Conservation (phyloP, 345 rosid species). For the Triadica sebifera region DNA sequence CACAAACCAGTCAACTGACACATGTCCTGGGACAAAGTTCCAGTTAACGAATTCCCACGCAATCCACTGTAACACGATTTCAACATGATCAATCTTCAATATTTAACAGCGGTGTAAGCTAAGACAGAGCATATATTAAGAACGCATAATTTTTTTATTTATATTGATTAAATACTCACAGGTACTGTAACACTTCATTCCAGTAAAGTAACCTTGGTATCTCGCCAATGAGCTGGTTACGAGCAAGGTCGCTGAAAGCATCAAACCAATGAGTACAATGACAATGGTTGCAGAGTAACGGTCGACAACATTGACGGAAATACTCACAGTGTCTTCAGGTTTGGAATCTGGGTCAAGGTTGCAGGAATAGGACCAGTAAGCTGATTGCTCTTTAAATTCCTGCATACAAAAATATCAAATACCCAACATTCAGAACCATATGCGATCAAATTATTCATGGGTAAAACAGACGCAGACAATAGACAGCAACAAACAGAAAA, state of each 20-base stretch:
- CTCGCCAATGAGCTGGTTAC: slow-evolving; percentile 75
- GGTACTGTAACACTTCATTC: slow-evolving; percentile 95
- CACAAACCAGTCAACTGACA: slow-evolving; percentile 94
- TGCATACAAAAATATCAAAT: slow-evolving; percentile 12
- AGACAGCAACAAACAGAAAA: neutral
- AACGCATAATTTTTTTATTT: neutral
- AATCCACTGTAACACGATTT: slow-evolving; percentile 53
- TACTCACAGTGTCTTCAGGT: slow-evolving; percentile 76
- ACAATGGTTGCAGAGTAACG: too few relatives aligned
- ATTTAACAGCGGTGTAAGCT: too few relatives aligned
- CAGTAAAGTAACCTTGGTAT: slow-evolving; percentile 86
- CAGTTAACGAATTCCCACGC: slow-evolving; percentile 71
- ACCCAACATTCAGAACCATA: neutral
- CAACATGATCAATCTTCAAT: neutral
- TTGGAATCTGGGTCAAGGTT: slow-evolving; percentile 84
- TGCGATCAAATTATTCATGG: neutral
- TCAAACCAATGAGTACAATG: neutral
- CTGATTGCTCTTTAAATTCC: slow-evolving; percentile 81
- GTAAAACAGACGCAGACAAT: too few relatives aligned
- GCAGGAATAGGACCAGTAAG: slow-evolving; percentile 91
- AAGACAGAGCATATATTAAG: neutral
- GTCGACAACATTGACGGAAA: too few relatives aligned
- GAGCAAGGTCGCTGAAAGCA: slow-evolving; percentile 69
- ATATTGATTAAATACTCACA: slow-evolving; percentile 42
- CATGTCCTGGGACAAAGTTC: slow-evolving; percentile 79